Evolutionary conservation across 768 basidiomycete genomes (phyloP), one percentile per base, ranked within the genome.

Genomic region (Russula sp.): DNA sequence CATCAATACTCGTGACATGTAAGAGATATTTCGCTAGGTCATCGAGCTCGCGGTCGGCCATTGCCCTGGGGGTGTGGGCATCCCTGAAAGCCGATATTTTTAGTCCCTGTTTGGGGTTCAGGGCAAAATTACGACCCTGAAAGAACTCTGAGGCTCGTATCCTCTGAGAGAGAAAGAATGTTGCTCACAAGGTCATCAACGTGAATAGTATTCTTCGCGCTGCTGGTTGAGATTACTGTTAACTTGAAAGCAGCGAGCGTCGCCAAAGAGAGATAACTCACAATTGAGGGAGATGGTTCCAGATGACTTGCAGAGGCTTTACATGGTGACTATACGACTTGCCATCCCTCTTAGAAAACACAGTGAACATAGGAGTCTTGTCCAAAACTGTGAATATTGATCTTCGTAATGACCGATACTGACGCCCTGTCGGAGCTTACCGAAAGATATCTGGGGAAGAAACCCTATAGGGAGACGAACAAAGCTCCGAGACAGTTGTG

Each of bases 301-400:
- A 95, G 56, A 95, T 89, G 53, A 94, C 90, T 69, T 89, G 84
- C 11, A 92, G 79, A 6, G 89, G 81, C 72, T 93, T 93, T 38
- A 93, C 90, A 42, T 84, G 86, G 72, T 94, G 92, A 55, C 83
- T 83, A 81, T 87, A 90, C 9, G 86, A 81, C 72, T 90, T 85
- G 5, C 82, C 86, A 59, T 90, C 84, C 32, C 86, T 79, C 69
- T 84, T 83, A 1, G 85, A 83, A 74, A 92, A 93, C 2, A 94
- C 89, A 5, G 86, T 88, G 74, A 94, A 95, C 93, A 95, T 96
- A 64, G 83, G 84, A 1, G 84, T 89, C 73, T 92, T 89, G 79
- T 96, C 94, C 26, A 94, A 79, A 0, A 94, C 92, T 85, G 73
- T 67, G 52, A 38, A 64, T 38, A 51, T 63, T 48, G 24, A 63